These are phyloP conservation scores for Lodderomyces elongisporus DNA, from an alignment of 1,139 yeast species.

Conservation along the genomic window DNA sequence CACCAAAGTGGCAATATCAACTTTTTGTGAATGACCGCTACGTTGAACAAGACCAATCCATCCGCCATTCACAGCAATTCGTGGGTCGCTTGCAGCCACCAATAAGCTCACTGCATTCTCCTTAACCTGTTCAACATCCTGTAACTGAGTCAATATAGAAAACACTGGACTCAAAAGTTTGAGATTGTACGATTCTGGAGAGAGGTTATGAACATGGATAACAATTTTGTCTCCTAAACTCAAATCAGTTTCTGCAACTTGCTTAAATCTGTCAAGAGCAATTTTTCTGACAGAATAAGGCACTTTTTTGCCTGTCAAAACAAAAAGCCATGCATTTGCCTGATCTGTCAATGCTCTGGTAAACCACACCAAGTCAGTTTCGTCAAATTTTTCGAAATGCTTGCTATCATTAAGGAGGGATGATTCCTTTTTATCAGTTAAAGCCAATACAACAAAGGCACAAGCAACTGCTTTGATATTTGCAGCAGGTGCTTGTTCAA, in stretches of 20 bases:
- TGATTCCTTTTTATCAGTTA: constrained; percentile 7
- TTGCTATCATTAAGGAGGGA: constrained; percentile 38
- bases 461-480: constrained; percentile 46
- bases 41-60: constrained; percentile 80
- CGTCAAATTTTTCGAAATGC: constrained; percentile 46
- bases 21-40: constrained; percentile 26
- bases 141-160: constrained; percentile 38
- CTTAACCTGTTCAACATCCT: constrained; percentile 19
- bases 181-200: constrained; percentile 11
- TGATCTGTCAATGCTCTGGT: constrained; percentile 35
- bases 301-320: constrained; percentile 34
- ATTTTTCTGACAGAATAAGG: constrained; percentile 27
- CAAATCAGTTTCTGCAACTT: constrained; percentile 16
- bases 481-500: constrained; percentile 42
- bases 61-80: constrained; percentile 43
- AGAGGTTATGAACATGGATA: background rate
- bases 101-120: constrained; percentile 38
- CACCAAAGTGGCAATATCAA: constrained; percentile 65
- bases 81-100: constrained; percentile 51
- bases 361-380: constrained; percentile 50
- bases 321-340: constrained; percentile 39
- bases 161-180: constrained; percentile 21
- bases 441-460: constrained; percentile 37
- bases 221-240: constrained; percentile 16
- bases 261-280: constrained; percentile 24